Evolutionary conservation across 352 stramenopile species (phyloP).

Genomic region (Phytophthora cactorum): DNA sequence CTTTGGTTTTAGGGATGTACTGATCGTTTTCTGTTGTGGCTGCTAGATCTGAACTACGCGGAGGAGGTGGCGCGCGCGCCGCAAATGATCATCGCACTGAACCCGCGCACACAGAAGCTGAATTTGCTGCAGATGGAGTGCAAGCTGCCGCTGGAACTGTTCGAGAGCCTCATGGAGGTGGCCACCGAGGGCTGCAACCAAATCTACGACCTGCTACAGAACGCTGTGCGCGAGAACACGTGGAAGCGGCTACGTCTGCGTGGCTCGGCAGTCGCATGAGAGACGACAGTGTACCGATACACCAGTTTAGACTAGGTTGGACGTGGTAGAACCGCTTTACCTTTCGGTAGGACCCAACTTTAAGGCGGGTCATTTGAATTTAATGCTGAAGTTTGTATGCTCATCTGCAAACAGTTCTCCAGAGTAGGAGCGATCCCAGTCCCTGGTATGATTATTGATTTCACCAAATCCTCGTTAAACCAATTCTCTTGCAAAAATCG

Average conservation of each 20-base stretch:
- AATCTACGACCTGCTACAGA: constrained; percentile 87
- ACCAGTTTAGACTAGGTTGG: not conserved
- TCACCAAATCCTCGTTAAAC: too few species aligned
- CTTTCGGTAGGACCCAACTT: too few species aligned
- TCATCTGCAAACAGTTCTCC: too few species aligned
- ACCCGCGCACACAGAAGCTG: constrained; percentile 88
- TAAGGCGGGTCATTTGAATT: not conserved
- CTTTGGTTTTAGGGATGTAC: not conserved
- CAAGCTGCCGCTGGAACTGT: constrained; percentile 88
- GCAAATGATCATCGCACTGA: constrained; percentile 88
- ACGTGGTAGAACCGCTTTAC: not conserved
- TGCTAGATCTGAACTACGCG: constrained; percentile 90
- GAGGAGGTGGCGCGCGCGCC: constrained; percentile 89
- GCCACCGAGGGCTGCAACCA: constrained; percentile 84
- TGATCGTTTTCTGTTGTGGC: constrained; percentile 6
- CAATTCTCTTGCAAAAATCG: too few species aligned
- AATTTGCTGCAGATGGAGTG: constrained; percentile 92
- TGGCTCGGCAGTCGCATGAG: constrained; percentile 45
- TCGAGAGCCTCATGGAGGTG: constrained; percentile 86
- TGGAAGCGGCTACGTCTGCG: constrained; percentile 78
- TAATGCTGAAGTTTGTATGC: too few species aligned
- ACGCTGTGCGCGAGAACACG: constrained; percentile 86
- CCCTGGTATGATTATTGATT: too few species aligned
- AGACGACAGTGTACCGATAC: not conserved
- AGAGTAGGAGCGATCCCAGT: too few species aligned